A percentile compares a stretch with the other conserved stretches of the same genome.
Conservation (phyloP, 805 yeast genomes). For the Lipomyces yamanashiensis region DNA sequence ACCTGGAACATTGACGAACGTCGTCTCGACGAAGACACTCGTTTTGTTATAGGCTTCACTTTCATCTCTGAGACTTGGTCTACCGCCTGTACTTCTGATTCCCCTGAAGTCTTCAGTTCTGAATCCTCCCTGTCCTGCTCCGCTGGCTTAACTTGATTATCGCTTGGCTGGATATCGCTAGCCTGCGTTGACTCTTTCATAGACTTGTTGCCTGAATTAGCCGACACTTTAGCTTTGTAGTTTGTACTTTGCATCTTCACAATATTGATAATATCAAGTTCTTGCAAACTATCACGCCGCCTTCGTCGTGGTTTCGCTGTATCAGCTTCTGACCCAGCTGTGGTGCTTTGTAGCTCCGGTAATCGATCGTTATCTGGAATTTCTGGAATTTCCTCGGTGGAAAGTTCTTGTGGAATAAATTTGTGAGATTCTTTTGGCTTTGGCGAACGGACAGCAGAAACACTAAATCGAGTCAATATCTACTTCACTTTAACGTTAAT, state of each 20-base stretch:
- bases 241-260: constrained; percentile 25
- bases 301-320: constrained; percentile 24
- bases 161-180: too few species aligned
- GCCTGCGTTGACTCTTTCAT: not conserved
- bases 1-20: constrained; percentile 10
- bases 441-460: constrained; percentile 1
- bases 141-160: not conserved
- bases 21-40: constrained; percentile 2
- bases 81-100: not conserved
- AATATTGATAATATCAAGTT: constrained; percentile 28
- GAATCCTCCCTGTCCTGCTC: too few species aligned
- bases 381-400: constrained; percentile 24
- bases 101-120: too few species aligned
- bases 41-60: not conserved
- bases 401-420: constrained; percentile 17
- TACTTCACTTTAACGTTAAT: not conserved
- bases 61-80: not conserved
- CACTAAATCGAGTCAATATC: not conserved
- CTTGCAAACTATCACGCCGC: constrained; percentile 34
- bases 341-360: not conserved
- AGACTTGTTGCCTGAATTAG: not conserved
- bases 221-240: constrained; percentile 22
- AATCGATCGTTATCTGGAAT: constrained; percentile 9
- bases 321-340: not conserved
- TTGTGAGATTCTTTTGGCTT: constrained; percentile 12